These are phyloP conservation scores for Fragaria ananassa DNA, from an alignment of 306 rosid genomes.

Conservation along the genomic window DNA sequence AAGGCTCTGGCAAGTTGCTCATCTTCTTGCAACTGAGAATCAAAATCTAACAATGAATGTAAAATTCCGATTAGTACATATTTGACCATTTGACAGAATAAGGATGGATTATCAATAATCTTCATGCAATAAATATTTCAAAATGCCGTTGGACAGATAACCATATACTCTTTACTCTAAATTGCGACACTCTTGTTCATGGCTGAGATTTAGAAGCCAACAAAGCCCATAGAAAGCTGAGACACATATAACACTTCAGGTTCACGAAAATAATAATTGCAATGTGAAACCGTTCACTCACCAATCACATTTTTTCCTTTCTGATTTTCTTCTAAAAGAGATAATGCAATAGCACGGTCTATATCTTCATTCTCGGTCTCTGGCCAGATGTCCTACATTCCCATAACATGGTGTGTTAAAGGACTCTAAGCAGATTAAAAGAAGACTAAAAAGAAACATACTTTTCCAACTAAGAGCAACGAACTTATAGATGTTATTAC, in stretches of 20 bases:
- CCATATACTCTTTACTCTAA: neutral
- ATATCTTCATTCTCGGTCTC: constrained; percentile 74
- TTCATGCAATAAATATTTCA: constrained; percentile 6
- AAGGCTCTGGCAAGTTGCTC: constrained; percentile 85
- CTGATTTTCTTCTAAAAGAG: constrained; percentile 69
- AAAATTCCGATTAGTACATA: constrained; percentile 6
- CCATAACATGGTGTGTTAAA: constrained; percentile 24
- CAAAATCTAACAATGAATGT: constrained; percentile 30
- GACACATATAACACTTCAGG: neutral
- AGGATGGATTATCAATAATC: neutral
- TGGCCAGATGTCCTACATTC: constrained; percentile 70
- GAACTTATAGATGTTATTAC: constrained; percentile 33
- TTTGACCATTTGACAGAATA: neutral
- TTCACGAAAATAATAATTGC: neutral
- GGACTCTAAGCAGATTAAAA: constrained; percentile 16
- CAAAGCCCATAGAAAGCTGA: neutral
- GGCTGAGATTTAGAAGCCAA: neutral
- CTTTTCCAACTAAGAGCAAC: neutral
- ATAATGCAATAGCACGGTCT: constrained; percentile 82
- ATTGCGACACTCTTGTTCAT: neutral
- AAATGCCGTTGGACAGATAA: neutral
- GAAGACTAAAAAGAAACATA: constrained; percentile 1
- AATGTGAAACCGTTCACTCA: constrained; percentile 37
- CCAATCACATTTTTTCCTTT: constrained; percentile 53
- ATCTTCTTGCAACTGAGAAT: constrained; percentile 73